A percentile compares a stretch with the other conserved stretches of the same genome.
phyloP scores from a whole-genome alignment of 164 flowering plant species.

The Kingdonia uniflora region DNA sequence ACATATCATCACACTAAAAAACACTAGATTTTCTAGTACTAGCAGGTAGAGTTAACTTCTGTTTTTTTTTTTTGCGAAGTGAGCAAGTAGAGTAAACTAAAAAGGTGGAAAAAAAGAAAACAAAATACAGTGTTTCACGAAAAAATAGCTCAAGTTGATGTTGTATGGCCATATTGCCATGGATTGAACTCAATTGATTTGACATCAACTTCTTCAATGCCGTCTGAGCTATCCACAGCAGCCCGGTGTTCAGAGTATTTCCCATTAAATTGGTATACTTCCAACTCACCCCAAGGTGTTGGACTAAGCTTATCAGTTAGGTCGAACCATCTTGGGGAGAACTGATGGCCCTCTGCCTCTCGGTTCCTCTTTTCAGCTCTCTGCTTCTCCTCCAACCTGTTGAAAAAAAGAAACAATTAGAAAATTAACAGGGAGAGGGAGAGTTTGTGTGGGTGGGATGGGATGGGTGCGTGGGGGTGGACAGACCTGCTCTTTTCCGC shows the following conservation, averaged over 20 bases:
- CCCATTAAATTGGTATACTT: conserved; percentile 63
- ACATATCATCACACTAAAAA: no score
- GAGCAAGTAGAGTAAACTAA: not conserved
- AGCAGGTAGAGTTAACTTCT: no score
- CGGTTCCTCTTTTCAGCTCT: conserved; percentile 76
- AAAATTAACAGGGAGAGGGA: conserved; percentile 10
- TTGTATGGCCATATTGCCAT: conserved; percentile 54
- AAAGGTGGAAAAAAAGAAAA: not conserved
- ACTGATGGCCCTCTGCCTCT: conserved; percentile 56
- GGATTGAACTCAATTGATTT: conserved; percentile 64
- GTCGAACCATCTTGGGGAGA: conserved; percentile 71
- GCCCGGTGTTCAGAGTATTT: conserved; percentile 60
- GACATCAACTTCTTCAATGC: conserved; percentile 23
- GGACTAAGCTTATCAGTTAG: conserved; percentile 41
- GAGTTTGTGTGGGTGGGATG: not conserved
- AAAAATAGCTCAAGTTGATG: conserved; percentile 16
- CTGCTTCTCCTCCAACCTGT: conserved; percentile 82
- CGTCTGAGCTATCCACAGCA: conserved; percentile 33
- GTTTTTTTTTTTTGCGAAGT: no score
- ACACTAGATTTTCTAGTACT: no score
- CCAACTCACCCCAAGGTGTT: conserved; percentile 90
- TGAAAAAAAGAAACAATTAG: not conserved
- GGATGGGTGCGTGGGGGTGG: conserved; percentile 15
- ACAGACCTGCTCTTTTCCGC: conserved; percentile 71
- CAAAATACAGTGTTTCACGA: not conserved